A percentile compares a stretch with the other conserved stretches of the same genome.
Conservation (phyloP, 192 early-diverging fungal genomes). For the Backusella sp. region DNA sequence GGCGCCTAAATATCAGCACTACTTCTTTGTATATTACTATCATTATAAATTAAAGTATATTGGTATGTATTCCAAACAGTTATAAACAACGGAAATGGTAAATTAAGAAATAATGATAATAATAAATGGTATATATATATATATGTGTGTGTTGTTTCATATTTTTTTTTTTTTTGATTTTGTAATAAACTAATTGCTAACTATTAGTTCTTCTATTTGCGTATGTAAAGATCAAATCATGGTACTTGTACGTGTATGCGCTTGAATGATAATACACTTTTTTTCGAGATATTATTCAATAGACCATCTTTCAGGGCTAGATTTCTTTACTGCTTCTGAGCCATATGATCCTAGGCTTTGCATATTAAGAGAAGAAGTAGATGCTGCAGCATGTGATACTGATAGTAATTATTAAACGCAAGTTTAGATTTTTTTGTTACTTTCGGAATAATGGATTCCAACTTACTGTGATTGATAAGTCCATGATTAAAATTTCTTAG, state of each 20-base stretch:
- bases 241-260: background rate
- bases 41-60: background rate
- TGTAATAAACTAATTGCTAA: background rate
- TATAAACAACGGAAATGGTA: background rate
- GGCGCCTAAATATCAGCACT: too few species aligned
- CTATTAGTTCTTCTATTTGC: background rate
- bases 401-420: background rate
- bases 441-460: background rate
- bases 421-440: background rate
- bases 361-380: constrained; percentile 20
- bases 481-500: constrained; percentile 70
- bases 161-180: background rate
- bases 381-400: constrained; percentile 31
- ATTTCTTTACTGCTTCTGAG: constrained; percentile 12
- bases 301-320: constrained; percentile 34
- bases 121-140: background rate
- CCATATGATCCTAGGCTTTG: constrained; percentile 22
- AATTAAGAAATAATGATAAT: background rate
- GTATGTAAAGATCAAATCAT: background rate
- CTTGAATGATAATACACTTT: background rate
- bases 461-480: constrained; percentile 65
- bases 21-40: background rate
- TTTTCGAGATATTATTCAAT: constrained; percentile 27
- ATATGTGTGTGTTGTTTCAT: background rate
- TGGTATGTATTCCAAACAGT: background rate